Evolutionary conservation across 495 filamentous ascomycete species (phyloP).

Genomic region (Cercophora newfieldiana): DNA sequence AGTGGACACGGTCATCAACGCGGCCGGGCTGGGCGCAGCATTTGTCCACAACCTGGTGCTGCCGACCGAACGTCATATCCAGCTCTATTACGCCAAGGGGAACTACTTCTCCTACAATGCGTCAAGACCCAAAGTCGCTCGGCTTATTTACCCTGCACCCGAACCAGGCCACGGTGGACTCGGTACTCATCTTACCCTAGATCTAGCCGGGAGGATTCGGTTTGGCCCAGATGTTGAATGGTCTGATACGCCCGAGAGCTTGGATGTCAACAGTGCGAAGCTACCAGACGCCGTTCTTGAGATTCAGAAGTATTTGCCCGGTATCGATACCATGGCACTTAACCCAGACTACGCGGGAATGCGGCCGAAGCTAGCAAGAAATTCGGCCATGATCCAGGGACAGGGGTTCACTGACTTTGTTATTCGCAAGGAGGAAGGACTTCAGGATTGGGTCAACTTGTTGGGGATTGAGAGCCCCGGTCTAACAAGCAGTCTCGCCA

Average conservation of each 20-base stretch:
- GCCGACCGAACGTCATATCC: conserved; percentile 54
- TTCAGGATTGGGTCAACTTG: conserved; percentile 85
- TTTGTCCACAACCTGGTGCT: conserved; percentile 80
- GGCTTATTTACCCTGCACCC: conserved; percentile 84
- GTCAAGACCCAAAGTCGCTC: conserved; percentile 63
- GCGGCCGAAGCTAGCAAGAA: conserved; percentile 79
- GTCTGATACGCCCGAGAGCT: conserved; percentile 54
- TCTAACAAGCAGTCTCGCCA: conserved; percentile 84
- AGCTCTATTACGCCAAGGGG: conserved; percentile 84
- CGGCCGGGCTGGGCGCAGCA: conserved; percentile 78
- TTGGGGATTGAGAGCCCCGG: conserved; percentile 95
- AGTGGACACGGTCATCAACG: conserved; percentile 75
- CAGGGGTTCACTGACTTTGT: conserved; percentile 81
- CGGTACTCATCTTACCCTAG: conserved; percentile 91
- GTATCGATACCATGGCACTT: conserved; percentile 63
- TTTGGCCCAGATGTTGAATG: conserved; percentile 98
- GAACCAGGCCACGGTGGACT: conserved; percentile 77
- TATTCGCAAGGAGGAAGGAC: conserved; percentile 78
- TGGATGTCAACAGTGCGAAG: conserved; percentile 52
- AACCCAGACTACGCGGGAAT: conserved; percentile 89
- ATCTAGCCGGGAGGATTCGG: conserved; percentile 79
- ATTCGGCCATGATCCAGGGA: conserved; percentile 55
- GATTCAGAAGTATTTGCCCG: conserved; percentile 78
- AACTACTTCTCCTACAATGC: conserved; percentile 87
- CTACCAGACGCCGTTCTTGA: conserved; percentile 67